Percentiles rank a stretch among this genome's conserved stretches.
Conservation (phyloP, 148 eudicot genomes). For the Arbutus unedo region DNA sequence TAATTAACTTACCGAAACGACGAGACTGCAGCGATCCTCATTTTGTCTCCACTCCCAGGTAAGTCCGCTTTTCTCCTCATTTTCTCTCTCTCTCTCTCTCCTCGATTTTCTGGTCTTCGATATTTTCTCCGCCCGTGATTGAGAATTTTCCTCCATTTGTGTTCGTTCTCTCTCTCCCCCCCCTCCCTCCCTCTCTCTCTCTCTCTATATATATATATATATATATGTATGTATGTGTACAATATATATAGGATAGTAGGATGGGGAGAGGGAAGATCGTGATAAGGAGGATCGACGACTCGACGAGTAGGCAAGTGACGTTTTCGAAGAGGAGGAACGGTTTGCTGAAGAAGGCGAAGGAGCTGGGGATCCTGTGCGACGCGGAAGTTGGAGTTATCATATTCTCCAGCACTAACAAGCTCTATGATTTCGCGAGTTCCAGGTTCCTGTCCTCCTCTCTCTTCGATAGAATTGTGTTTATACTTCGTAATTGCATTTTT, state of each 20-base stretch:
- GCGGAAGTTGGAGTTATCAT: slow-evolving; percentile 62
- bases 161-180: too few species aligned
- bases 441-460: slow-evolving; percentile 20
- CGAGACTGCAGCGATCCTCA: slow-evolving; percentile 8
- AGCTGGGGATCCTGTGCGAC: slow-evolving; percentile 57
- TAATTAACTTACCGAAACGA: background rate
- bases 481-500: background rate
- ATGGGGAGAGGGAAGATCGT: slow-evolving; percentile 71
- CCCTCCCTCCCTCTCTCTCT: background rate
- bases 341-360: slow-evolving; percentile 58
- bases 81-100: background rate
- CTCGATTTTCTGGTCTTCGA: slow-evolving; percentile 8
- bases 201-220: too few species aligned
- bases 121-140: background rate
- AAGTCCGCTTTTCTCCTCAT: slow-evolving; percentile 1
- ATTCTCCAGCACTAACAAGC: slow-evolving; percentile 59
- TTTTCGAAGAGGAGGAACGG: slow-evolving; percentile 60
- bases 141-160: background rate
- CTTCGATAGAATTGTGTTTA: background rate
- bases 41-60: background rate
- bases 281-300: slow-evolving; percentile 58
- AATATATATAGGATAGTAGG: background rate
- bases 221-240: background rate
- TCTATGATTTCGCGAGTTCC: slow-evolving; percentile 50
- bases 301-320: slow-evolving; percentile 62